Percentiles rank a stretch among this genome's conserved stretches.
phyloP scores from a whole-genome alignment of 352 stramenopile genomes.

The Phytophthora pini region DNA sequence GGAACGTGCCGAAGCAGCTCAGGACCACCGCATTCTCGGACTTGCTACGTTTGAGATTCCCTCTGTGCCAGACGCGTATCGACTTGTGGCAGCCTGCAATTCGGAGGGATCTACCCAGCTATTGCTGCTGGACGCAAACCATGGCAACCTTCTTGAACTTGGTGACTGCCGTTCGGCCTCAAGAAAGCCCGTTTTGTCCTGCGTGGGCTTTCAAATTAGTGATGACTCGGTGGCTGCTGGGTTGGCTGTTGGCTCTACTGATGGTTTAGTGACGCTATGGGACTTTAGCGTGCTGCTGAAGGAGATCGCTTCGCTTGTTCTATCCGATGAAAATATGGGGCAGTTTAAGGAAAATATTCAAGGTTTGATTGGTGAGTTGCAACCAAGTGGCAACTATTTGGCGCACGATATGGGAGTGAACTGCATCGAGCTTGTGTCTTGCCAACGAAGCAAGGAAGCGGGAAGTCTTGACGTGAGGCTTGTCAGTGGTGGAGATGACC shows the following conservation, averaged over 20 bases:
- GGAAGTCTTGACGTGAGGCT: slow-evolving; percentile 51
- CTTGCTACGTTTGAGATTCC: slow-evolving; percentile 63
- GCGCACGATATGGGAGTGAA: slow-evolving; percentile 89
- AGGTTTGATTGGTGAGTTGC: slow-evolving; percentile 31
- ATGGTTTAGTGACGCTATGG: slow-evolving; percentile 84
- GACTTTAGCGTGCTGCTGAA: slow-evolving; percentile 50
- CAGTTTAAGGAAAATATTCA: slow-evolving; percentile 31
- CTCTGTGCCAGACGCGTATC: slow-evolving; percentile 34
- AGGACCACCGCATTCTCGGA: slow-evolving; percentile 87
- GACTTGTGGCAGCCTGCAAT: slow-evolving; percentile 72
- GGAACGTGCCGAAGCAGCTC: slow-evolving; percentile 59
- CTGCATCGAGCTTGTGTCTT: slow-evolving; percentile 52
- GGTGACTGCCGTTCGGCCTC: slow-evolving; percentile 60
- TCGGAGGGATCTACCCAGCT: slow-evolving; percentile 78
- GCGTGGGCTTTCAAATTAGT: slow-evolving; percentile 46
- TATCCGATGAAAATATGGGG: slow-evolving; percentile 10
- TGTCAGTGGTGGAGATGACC: slow-evolving; percentile 84
- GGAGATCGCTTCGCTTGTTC: slow-evolving; percentile 21
- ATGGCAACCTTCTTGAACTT: slow-evolving; percentile 43
- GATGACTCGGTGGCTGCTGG: slow-evolving; percentile 34
- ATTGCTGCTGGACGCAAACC: slow-evolving; percentile 60
- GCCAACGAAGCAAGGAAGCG: slow-evolving; percentile 16
- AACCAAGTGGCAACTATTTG: slow-evolving; percentile 63
- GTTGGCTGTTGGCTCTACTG: slow-evolving; percentile 81
- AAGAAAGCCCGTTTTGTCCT: slow-evolving; percentile 86